Evolutionary conservation across 1,284 basidiomycete genomes (phyloP), one percentile per base, ranked within the genome.

Genomic region (Marasmius sp.): DNA sequence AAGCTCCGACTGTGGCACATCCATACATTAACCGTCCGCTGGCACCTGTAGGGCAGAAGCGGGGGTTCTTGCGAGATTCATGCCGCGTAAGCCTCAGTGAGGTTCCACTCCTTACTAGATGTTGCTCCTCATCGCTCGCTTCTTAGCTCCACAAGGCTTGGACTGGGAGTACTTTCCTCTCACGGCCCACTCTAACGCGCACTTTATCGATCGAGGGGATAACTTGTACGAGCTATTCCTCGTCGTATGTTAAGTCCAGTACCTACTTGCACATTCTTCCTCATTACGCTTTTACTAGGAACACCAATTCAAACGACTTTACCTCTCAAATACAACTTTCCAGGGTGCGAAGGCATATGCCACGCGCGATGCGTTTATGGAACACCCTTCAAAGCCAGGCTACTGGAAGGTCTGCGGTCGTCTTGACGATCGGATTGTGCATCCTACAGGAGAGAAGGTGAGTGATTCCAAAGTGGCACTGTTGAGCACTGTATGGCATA

Each of bases 381-480:
- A 70, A 9, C 79, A 80, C 62, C 77, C 79, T 4, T 74, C 74
- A 0, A 71, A 73, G 34, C 61, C 69, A 9, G 71, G 73, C 0
- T 67, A 69, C 18, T 79, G 73, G 72, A 74, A 71, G 57, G 67
- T 77, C 0, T 70, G 67, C 37, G 77, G 79, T 0, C 69, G 79
- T 4, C 67, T 67, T 16, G 78, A 80, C 58, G 78, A 59, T 27
- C 5, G 50, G 22, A 59, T 81, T 56, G 77, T 79, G 68, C 72
- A 75, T 45, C 75, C 69, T 33, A 80, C 71, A 2, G 79, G 79
- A 3, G 77, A 80, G 62, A 79, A 80, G 71, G 75, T 75, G 34
- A 14, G 50, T 16, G 18, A 18, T 7, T 10, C 52, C 16, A 53
- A 39, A 14, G 20, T 27, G 9, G 9, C 6, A 6, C 14, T 39